Evolutionary conservation across 306 rosid genomes (phyloP).

Genomic region (Crataegus laevigata): DNA sequence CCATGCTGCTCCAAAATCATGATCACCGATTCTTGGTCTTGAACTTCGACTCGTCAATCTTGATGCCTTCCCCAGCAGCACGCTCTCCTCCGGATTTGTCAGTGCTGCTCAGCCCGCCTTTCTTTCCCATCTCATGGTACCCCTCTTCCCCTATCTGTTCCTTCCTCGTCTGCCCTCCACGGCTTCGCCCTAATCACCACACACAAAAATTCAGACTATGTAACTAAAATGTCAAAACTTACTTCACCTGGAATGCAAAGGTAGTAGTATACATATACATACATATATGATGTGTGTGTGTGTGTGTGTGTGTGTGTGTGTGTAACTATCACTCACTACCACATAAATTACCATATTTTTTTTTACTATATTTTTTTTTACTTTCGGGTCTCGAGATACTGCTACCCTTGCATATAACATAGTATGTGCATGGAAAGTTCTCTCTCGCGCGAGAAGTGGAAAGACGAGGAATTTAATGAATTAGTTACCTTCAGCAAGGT

Average conservation of each 20-base stretch:
- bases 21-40: neutral
- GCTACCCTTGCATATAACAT: no score
- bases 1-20: neutral
- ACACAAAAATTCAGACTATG: neutral
- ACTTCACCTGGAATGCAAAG: no score
- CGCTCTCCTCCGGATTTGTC: slow-evolving; percentile 51
- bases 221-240: no score
- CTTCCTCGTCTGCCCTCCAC: slow-evolving; percentile 45
- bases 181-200: slow-evolving; percentile 40
- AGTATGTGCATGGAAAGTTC: no score
- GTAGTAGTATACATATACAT: no score
- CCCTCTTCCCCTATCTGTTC: slow-evolving; percentile 24
- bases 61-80: slow-evolving; percentile 45
- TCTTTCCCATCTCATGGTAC: slow-evolving; percentile 58
- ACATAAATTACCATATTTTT: no score
- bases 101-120: slow-evolving; percentile 57
- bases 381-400: no score
- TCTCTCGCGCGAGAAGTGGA: no score
- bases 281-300: no score
- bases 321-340: no score
- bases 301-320: no score
- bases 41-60: slow-evolving; percentile 64
- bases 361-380: no score
- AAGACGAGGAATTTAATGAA: neutral
- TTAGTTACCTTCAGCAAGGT: slow-evolving; percentile 68